Conservation (phyloP, 768 basidiomycete species). For the Suillus tomentosus region DNA sequence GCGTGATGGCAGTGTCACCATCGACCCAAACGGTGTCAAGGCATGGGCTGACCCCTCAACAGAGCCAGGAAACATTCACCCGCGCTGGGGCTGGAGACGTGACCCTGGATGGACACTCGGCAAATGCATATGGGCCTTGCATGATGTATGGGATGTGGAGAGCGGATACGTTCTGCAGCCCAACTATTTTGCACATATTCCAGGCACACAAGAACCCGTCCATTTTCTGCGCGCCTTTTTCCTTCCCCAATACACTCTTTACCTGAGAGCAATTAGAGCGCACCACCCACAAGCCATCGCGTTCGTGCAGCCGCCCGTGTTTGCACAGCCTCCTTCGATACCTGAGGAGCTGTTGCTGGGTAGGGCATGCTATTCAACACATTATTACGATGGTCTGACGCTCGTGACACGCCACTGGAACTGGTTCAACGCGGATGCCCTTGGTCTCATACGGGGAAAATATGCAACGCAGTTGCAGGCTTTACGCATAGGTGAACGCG, state of each 20-base stretch:
- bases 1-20: constrained; percentile 68
- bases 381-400: constrained; percentile 96
- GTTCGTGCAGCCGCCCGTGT: constrained; percentile 93
- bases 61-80: constrained; percentile 55
- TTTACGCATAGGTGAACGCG: constrained; percentile 77
- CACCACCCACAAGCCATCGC: constrained; percentile 81
- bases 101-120: constrained; percentile 75
- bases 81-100: constrained; percentile 84
- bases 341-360: constrained; percentile 61
- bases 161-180: constrained; percentile 67
- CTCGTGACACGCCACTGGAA: constrained; percentile 93
- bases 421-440: constrained; percentile 93
- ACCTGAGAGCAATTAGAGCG: constrained; percentile 55
- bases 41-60: constrained; percentile 71
- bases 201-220: constrained; percentile 45
- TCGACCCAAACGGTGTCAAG: constrained; percentile 82
- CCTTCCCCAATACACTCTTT: constrained; percentile 67
- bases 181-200: constrained; percentile 69
- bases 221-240: constrained; percentile 82
- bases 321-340: constrained; percentile 70
- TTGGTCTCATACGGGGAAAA: constrained; percentile 87
- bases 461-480: constrained; percentile 69
- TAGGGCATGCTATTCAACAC: constrained; percentile 71
- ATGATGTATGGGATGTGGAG: constrained; percentile 85
- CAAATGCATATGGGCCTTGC: constrained; percentile 82